A percentile compares a stretch with the other conserved stretches of the same genome.
Evolutionary conservation across 116 monocot species (phyloP).

Genomic region (Posidonia oceanica): DNA sequence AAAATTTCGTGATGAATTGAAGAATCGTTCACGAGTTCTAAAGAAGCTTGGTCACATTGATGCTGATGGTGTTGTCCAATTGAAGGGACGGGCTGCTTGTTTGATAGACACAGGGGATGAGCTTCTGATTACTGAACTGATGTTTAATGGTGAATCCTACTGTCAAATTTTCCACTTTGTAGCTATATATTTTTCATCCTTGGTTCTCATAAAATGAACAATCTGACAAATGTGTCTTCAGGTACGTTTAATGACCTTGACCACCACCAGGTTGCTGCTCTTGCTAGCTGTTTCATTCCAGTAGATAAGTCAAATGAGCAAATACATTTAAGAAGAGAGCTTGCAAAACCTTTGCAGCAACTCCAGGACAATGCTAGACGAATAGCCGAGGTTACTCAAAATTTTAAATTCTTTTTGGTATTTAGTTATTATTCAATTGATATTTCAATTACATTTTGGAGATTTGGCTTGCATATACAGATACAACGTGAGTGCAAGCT

Average conservation of each 20-base stretch:
- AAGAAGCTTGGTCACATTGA: constrained; percentile 98
- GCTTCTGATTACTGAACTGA: constrained; percentile 94
- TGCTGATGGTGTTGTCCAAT: constrained; percentile 88
- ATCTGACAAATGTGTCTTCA: constrained; percentile 8
- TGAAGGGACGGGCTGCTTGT: constrained; percentile 98
- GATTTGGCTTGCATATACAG: constrained; percentile 22
- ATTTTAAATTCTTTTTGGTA: not conserved
- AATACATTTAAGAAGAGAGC: constrained; percentile 78
- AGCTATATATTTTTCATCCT: not conserved
- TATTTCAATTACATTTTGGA: not conserved
- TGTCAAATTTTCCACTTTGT: not conserved
- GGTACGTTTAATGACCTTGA: constrained; percentile 99
- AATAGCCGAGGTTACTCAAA: constrained; percentile 73
- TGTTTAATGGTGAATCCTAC: constrained; percentile 71
- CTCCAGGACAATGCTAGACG: constrained; percentile 94
- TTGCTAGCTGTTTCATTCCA: constrained; percentile 96
- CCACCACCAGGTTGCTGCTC: constrained; percentile 86
- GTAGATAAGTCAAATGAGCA: constrained; percentile 97
- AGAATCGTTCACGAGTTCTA: constrained; percentile 84
- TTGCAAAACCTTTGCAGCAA: constrained; percentile 77
- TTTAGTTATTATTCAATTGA: not conserved
- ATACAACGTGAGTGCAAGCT: constrained; percentile 97
- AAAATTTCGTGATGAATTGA: constrained; percentile 98
- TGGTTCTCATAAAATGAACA: not conserved
- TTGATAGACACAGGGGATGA: constrained; percentile 98